Percentiles rank a stretch among this genome's conserved stretches.
Evolutionary conservation across 768 basidiomycete species (phyloP).

Genomic region (Rhodotorula graminis): DNA sequence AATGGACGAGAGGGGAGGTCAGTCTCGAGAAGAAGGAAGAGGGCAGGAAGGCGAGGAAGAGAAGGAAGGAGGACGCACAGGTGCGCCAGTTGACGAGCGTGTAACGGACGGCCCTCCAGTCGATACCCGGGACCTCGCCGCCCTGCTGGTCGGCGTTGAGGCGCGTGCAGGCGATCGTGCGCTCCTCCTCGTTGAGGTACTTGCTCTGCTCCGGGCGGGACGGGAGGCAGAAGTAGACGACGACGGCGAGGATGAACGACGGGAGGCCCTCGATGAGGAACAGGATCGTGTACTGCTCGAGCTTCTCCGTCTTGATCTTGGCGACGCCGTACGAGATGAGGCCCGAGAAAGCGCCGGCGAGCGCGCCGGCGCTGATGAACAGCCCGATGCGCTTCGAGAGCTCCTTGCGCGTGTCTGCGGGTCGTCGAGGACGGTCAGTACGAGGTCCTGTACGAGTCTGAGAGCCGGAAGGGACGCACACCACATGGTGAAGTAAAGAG

Average conservation of each 20-base stretch:
- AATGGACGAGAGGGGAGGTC: neutral
- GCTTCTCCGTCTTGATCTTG: slow-evolving; percentile 16
- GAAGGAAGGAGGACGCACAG: slow-evolving; percentile 21
- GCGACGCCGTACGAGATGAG: slow-evolving; percentile 39
- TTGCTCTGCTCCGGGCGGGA: slow-evolving; percentile 46
- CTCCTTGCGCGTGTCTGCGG: slow-evolving; percentile 44
- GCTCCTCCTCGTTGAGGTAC: slow-evolving; percentile 48
- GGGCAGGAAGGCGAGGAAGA: too few species aligned
- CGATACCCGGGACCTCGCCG: slow-evolving; percentile 42
- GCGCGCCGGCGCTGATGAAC: slow-evolving; percentile 45
- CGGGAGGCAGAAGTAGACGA: slow-evolving; percentile 49
- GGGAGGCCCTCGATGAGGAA: slow-evolving; percentile 51
- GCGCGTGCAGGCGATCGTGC: slow-evolving; percentile 46
- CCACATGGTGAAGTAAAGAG: slow-evolving; percentile 40
- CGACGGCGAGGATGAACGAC: slow-evolving; percentile 47
- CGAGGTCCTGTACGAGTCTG: too few species aligned
- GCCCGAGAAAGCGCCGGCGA: slow-evolving; percentile 18
- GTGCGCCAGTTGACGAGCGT: slow-evolving; percentile 48
- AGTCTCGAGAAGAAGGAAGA: neutral
- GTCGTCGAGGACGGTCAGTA: too few species aligned
- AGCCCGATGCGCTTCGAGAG: slow-evolving; percentile 49
- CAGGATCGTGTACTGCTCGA: slow-evolving; percentile 44
- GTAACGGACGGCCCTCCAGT: slow-evolving; percentile 47
- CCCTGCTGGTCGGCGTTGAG: slow-evolving; percentile 43
- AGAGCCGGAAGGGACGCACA: slow-evolving; percentile 18